These are phyloP conservation scores for Rhizopus arrhizus DNA, from an alignment of 371 early-diverging fungal species.

Conservation along the genomic window DNA sequence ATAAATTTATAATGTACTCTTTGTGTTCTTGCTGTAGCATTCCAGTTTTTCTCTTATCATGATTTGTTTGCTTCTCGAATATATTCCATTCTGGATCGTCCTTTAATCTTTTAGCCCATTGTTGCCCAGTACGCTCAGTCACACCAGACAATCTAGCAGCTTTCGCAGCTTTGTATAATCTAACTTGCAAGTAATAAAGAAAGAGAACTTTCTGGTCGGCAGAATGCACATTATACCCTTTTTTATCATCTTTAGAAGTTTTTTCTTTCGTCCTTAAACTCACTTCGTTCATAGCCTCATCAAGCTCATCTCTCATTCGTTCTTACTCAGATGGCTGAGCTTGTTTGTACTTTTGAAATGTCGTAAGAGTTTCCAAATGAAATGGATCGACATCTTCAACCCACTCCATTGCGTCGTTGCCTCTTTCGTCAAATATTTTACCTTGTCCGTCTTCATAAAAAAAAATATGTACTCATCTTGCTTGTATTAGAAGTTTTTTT, in stretches of 20 bases:
- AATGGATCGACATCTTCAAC: constrained; percentile 10
- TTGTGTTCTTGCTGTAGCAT: constrained; percentile 16
- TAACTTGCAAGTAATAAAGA: constrained; percentile 16
- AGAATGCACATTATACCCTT: constrained; percentile 13
- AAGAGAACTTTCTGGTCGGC: constrained; percentile 13
- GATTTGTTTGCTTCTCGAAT: too few species aligned
- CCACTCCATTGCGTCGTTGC: constrained; percentile 20
- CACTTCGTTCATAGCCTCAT: constrained; percentile 18
- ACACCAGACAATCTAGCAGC: too few species aligned
- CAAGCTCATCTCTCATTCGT: constrained; percentile 13
- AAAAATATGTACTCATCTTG: constrained; percentile 19
- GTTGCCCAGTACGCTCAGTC: too few species aligned
- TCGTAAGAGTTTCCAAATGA: too few species aligned
- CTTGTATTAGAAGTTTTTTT: too few species aligned
- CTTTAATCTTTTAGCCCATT: too few species aligned
- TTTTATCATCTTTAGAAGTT: constrained; percentile 11
- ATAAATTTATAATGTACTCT: constrained; percentile 15
- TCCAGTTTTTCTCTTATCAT: constrained; percentile 20
- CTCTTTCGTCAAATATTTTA: constrained; percentile 19
- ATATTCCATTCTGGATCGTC: too few species aligned
- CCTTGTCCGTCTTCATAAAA: constrained; percentile 22
- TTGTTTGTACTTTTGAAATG: constrained; percentile 15
- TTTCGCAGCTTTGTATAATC: constrained; percentile 13
- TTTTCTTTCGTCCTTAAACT: too few species aligned
- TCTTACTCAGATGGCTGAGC: constrained; percentile 20